Evolutionary conservation across 495 filamentous ascomycete genomes (phyloP), one percentile per base, ranked within the genome.

Genomic region (Aspergillus carlsbadensis): DNA sequence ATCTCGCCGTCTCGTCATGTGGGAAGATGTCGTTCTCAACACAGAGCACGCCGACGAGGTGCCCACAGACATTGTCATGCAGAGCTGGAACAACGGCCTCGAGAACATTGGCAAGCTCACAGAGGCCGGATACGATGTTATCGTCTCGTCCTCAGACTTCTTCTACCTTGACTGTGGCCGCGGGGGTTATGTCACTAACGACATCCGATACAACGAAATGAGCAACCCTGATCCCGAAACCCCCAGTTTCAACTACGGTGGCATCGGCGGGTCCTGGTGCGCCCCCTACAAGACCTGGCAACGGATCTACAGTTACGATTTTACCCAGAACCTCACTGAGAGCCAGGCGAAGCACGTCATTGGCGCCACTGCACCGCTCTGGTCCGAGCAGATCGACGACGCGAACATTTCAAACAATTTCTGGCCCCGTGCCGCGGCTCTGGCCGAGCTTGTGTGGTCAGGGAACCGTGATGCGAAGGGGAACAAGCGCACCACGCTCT

Each of bases 261-360:
- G 76, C 56, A 63, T 62, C 51, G 81, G 81, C 17, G 81, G 79
- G n/a, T 77, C 72, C 54, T 84, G 81, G 81, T 84, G 81, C 59
- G 79, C 73, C 0, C 81, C 81, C 0, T 84, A 84, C 70, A 84
- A 84, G 62, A 80, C 79, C 58, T 84, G 81, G 81, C 81, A 84
- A 59, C 78, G 81, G 15, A 81, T 84, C 67, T 84, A 84, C 68
- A 78, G 81, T 68, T 84, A 76, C 64, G 81, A 84, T 54, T 84
- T 84, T 64, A 78, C 79, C 11, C 50, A 60, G 18, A 77, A 78
- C 55, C 74, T 84, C 18, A 78, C 78, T 21, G 60, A 52, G 2
- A 52, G 64, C 0, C 72, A 84, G 54, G 71, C 70, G 0, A 58
- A 68, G 36, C 79, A 78, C 52, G 53, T 84, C 37, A 63, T 80